Evolutionary conservation across 768 basidiomycete genomes (phyloP).

Genomic region (Lactarius psammicola): DNA sequence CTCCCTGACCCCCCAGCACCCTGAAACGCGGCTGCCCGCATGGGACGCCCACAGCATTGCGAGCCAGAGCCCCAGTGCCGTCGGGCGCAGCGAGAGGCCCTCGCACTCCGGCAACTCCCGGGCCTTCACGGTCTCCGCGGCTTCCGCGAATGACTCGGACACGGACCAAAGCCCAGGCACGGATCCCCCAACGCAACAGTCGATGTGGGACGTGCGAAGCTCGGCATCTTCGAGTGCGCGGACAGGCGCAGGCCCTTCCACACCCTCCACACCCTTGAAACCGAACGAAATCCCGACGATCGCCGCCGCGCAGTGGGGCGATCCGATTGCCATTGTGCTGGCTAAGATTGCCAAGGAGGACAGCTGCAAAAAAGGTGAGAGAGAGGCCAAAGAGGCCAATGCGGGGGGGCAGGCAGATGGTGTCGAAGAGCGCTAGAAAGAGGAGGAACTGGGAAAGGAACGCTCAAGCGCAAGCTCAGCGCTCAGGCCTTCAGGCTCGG

Average conservation of each 20-base stretch:
- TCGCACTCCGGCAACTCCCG: neutral
- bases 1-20: neutral
- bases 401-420: neutral
- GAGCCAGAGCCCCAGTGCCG: neutral
- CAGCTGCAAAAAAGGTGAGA: neutral
- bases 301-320: neutral
- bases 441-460: neutral
- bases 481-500: neutral
- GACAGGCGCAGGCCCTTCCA: neutral
- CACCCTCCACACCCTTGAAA: neutral
- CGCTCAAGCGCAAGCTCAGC: neutral
- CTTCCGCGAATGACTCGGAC: no score
- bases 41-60: neutral
- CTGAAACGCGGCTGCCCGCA: neutral
- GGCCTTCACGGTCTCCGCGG: conserved; percentile 3
- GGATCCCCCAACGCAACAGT: neutral
- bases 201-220: neutral
- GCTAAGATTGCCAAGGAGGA: neutral
- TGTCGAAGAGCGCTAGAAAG: neutral
- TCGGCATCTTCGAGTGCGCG: neutral
- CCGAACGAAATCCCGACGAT: neutral
- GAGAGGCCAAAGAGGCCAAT: neutral
- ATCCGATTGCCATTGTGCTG: neutral
- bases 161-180: no score
- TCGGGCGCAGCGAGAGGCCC: neutral